A percentile compares a stretch with the other conserved stretches of the same genome.
Evolutionary conservation across 2,329 filamentous ascomycete genomes (phyloP).

Genomic region (Trichoderma endophyticum): DNA sequence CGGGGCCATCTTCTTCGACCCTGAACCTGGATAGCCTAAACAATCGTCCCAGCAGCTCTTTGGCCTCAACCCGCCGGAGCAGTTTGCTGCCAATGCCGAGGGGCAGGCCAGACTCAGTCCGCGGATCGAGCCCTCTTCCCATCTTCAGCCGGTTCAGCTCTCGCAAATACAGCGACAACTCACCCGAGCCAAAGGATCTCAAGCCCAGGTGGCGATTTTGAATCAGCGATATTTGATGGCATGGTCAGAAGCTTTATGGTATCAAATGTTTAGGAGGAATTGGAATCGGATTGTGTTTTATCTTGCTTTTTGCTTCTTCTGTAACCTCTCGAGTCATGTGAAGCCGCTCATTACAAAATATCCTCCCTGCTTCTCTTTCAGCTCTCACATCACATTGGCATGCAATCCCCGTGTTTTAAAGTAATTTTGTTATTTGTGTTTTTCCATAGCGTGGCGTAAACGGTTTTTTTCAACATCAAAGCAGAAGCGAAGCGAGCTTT

Average conservation of each 20-base stretch:
- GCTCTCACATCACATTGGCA: constrained; percentile 13
- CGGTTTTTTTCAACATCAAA: constrained; percentile 5
- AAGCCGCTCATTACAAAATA: constrained; percentile 4
- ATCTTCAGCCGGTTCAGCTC: constrained; percentile 45
- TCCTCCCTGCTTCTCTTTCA: constrained; percentile 7
- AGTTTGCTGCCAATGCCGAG: constrained; percentile 53
- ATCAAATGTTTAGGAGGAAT: not conserved
- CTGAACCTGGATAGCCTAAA: constrained; percentile 29
- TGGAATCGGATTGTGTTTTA: constrained; percentile 9
- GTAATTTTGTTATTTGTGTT: constrained; percentile 8
- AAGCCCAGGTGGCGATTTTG: constrained; percentile 47
- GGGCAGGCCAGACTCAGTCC: constrained; percentile 32
- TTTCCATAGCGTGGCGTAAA: constrained; percentile 24
- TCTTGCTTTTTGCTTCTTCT: constrained; percentile 6
- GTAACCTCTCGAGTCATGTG: not conserved
- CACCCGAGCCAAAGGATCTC: constrained; percentile 36
- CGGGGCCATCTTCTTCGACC: constrained; percentile 46
- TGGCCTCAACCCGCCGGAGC: constrained; percentile 50
- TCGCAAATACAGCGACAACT: constrained; percentile 40
- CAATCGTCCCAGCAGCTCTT: constrained; percentile 54
- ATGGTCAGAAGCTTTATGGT: not conserved
- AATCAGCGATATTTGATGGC: constrained; percentile 2
- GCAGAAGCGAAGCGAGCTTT: constrained; percentile 5
- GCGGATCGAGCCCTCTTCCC: constrained; percentile 49
- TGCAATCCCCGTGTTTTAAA: constrained; percentile 1